Percentiles rank a stretch among this genome's conserved stretches.
These are phyloP conservation scores for Fusarium incarnatum DNA, from an alignment of 2,329 filamentous ascomycete genomes.

Conservation along the genomic window DNA sequence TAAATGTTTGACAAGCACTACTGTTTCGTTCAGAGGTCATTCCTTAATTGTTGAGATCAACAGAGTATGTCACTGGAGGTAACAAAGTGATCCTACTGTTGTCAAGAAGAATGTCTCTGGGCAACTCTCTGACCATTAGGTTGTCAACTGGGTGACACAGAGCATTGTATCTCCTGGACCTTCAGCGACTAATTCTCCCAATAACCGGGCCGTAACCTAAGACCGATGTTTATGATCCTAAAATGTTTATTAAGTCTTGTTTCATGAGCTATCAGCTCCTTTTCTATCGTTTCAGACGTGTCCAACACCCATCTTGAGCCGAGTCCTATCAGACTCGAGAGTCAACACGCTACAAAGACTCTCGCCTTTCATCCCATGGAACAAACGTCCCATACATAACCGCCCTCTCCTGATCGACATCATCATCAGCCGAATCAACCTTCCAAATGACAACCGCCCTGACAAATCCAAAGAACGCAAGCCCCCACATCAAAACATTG, in stretches of 20 bases:
- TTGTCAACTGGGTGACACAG: too few species aligned
- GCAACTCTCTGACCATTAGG: not conserved
- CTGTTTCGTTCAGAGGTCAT: not conserved
- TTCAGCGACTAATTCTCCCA: too few species aligned
- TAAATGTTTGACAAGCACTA: fast-evolving
- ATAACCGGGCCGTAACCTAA: too few species aligned
- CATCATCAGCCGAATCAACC: constrained; percentile 22
- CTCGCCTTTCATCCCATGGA: constrained; percentile 21
- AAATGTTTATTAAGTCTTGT: not conserved
- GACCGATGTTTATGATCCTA: not conserved
- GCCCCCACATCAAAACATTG: constrained; percentile 46
- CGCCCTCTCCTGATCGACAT: constrained; percentile 4
- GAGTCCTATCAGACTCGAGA: not conserved
- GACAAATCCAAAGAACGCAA: constrained; percentile 46
- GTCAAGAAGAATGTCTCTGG: not conserved
- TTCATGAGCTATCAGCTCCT: not conserved
- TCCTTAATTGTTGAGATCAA: too few species aligned
- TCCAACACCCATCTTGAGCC: not conserved
- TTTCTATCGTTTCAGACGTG: not conserved
- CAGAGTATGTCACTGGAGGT: not conserved
- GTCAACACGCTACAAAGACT: constrained; percentile 17
- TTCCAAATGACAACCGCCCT: constrained; percentile 48
- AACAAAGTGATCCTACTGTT: not conserved
- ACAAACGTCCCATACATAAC: constrained; percentile 40
- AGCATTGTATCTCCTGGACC: too few species aligned